Evolutionary conservation across 164 flowering plant genomes (phyloP), one percentile per base, ranked within the genome.

Genomic region (Hamamelis virginiana): DNA sequence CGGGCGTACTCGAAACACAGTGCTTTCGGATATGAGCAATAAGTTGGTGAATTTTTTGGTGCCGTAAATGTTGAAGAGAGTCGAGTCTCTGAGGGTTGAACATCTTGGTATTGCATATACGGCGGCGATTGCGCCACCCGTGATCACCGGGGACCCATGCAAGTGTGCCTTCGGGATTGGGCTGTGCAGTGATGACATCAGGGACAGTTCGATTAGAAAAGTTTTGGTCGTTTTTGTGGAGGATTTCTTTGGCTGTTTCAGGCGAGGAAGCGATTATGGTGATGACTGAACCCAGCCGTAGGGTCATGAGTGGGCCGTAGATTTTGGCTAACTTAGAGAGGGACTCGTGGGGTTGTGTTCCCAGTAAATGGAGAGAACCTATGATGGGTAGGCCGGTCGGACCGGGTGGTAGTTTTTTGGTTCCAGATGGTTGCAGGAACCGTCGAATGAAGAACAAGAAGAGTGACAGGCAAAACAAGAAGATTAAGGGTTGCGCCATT

Each of bases 271-370:
- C 74, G 41, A 78, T 66, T 1, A 78, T 19, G 66, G 64, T 68
- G 43, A 69, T 75, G 72, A 72, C 59, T 3, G 61, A 56, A 55
- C 81, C 78, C 4, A 78, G 67, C 38, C 69, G 75, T 63, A 78
- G 68, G 14, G 76, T n/a, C 58, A 78, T 72, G 53, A 78, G 69
- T 0, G 78, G 78, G 67, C 78, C 78, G 27, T 78, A 22, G 60
- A 21, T 4, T 22, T 66, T 61, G 27, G 81, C 68, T 19, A 71
- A 22, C n/a, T 56, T 16, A 12, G 52, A 41, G 46, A 78, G 66
- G 19, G 68, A 23, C 19, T 66, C 50, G 64, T 78, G 76, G 26
- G 76, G 81, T 12, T 33, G 22, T 22, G 66, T 3, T 11, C 78
- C 81, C 1, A 78, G 73, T 11, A 59, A 57, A 38, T 46, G 73